Conservation (phyloP, 78 protist species). For the Bigelowiella natans region DNA sequence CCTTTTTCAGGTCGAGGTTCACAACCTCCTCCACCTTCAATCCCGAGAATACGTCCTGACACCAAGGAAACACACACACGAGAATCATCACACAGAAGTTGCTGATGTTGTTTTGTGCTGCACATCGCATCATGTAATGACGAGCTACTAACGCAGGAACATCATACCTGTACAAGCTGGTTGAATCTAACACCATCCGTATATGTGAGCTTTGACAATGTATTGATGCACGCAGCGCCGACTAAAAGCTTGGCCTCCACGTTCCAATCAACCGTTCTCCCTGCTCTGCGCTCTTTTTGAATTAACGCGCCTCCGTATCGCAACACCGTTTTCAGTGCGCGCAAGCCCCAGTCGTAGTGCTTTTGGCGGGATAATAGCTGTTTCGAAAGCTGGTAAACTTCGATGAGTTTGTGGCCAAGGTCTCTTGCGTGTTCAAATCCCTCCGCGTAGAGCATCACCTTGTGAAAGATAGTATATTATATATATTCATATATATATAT, state of each 20-base stretch:
- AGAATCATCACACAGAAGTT: too few relatives aligned
- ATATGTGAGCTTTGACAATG: slow-evolving; percentile 62
- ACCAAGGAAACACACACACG: too few relatives aligned
- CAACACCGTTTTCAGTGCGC: slow-evolving; percentile 65
- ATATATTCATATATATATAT: too few relatives aligned
- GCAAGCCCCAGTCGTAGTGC: slow-evolving; percentile 86
- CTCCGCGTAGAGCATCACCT: slow-evolving; percentile 59
- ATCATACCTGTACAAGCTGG: slow-evolving; percentile 48
- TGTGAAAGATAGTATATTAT: too few relatives aligned
- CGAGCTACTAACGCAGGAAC: too few relatives aligned
- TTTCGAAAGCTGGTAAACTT: slow-evolving; percentile 43
- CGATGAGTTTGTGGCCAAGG: slow-evolving; percentile 47
- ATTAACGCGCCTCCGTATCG: not conserved
- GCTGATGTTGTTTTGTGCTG: too few relatives aligned
- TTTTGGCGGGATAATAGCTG: slow-evolving; percentile 67
- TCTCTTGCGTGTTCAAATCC: slow-evolving; percentile 59
- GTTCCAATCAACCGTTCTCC: not conserved
- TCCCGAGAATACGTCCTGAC: not conserved
- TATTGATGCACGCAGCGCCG: slow-evolving; percentile 60
- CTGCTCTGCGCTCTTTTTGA: not conserved
- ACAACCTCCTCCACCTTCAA: not conserved
- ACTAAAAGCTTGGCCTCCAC: slow-evolving; percentile 32
- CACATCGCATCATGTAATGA: too few relatives aligned
- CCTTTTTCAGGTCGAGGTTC: not conserved
- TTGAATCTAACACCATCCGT: slow-evolving; percentile 49